Evolutionary conservation across 78 protist species (phyloP).

Genomic region (Corallochytrium limacisporum): DNA sequence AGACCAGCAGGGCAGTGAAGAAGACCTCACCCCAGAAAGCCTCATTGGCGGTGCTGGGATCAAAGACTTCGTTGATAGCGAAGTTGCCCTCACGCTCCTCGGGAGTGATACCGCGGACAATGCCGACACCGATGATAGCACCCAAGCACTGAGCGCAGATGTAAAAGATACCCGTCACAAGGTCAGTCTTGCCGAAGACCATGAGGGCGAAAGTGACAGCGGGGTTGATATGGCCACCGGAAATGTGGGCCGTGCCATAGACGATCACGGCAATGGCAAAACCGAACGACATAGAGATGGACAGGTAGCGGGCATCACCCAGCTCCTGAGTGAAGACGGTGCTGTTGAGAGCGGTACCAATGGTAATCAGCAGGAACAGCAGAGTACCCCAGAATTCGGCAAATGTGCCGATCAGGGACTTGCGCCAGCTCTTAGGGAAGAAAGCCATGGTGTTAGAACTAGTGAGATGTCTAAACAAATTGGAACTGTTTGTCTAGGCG

Average conservation of each 20-base stretch:
- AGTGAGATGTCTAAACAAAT: too few relatives aligned
- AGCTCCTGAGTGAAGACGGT: not conserved
- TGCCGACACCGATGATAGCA: slow-evolving; percentile 5
- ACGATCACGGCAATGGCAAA: slow-evolving; percentile 12
- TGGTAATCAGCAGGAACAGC: slow-evolving; percentile 3
- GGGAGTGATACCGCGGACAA: slow-evolving; percentile 3
- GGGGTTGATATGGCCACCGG: slow-evolving; percentile 23
- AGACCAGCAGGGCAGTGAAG: slow-evolving; percentile 14
- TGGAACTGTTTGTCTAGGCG: too few relatives aligned
- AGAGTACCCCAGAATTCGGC: slow-evolving; percentile 12
- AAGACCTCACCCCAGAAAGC: slow-evolving; percentile 21
- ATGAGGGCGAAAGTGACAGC: slow-evolving; percentile 18
- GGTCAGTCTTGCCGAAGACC: not conserved
- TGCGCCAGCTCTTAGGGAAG: too few relatives aligned
- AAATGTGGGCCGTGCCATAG: not conserved
- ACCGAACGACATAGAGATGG: slow-evolving; percentile 16
- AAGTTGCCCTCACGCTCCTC: not conserved
- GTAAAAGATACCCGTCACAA: not conserved
- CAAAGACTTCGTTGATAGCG: not conserved
- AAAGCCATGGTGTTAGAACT: too few relatives aligned
- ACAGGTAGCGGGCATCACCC: not conserved
- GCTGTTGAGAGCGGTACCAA: not conserved
- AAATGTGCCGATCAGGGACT: too few relatives aligned
- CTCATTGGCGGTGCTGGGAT: not conserved
- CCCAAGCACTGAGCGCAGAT: slow-evolving; percentile 3